Evolutionary conservation across 441 rosid species (phyloP).

Genomic region (Gossypium davidsonii): DNA sequence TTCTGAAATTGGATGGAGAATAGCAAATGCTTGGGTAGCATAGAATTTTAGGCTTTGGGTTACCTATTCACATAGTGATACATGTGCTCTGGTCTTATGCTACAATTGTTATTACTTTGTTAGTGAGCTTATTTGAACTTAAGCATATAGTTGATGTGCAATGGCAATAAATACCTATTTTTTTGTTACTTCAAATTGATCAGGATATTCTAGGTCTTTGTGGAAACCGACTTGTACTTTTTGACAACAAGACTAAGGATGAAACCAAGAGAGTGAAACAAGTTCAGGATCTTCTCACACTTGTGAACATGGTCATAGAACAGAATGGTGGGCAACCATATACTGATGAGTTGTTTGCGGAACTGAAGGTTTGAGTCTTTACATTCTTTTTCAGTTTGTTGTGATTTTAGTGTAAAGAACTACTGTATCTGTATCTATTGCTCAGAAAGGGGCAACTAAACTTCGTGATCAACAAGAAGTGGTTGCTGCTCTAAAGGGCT

Average conservation of each 20-base stretch:
- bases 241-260: constrained; percentile 76
- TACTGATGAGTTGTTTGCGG: constrained; percentile 61
- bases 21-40: neutral
- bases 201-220: constrained; percentile 63
- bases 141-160: neutral
- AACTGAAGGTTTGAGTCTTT: constrained; percentile 42
- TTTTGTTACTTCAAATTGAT: neutral
- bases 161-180: neutral
- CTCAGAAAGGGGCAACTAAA: constrained; percentile 57
- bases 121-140: neutral
- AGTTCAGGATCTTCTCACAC: constrained; percentile 52
- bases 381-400: neutral
- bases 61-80: neutral
- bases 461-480: constrained; percentile 58
- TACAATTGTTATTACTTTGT: neutral
- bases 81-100: neutral
- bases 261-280: constrained; percentile 44
- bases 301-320: constrained; percentile 38
- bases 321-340: constrained; percentile 66
- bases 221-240: constrained; percentile 48
- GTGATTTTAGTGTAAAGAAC: neutral
- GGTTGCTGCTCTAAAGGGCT: constrained; percentile 52
- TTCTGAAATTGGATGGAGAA: neutral
- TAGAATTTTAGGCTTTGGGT: neutral
- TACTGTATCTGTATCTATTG: constrained; percentile 5